phyloP scores from a whole-genome alignment of 768 basidiomycete species.

The Pisolithus microcarpus region DNA sequence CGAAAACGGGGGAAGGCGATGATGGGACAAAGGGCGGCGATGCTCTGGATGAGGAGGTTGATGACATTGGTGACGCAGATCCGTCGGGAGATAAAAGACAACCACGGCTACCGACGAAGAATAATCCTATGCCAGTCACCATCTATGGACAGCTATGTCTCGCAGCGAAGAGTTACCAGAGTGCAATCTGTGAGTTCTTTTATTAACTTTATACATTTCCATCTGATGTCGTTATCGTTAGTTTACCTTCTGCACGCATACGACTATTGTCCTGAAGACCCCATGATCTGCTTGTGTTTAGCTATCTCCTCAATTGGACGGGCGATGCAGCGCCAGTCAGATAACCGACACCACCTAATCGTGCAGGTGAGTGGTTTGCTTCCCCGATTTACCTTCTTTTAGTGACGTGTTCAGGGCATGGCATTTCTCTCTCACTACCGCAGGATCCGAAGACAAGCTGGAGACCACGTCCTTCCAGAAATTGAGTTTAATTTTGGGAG shows the following conservation, averaged over 20 bases:
- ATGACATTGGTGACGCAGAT: constrained; percentile 19
- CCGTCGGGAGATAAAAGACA: constrained; percentile 17
- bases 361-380: constrained; percentile 43
- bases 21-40: constrained; percentile 12
- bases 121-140: constrained; percentile 62
- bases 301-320: constrained; percentile 83
- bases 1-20: constrained; percentile 15
- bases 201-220: not conserved
- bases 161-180: constrained; percentile 83
- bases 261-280: constrained; percentile 77
- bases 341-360: constrained; percentile 88
- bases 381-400: not conserved
- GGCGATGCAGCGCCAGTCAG: constrained; percentile 88
- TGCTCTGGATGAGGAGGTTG: constrained; percentile 28
- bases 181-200: constrained; percentile 69
- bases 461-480: constrained; percentile 47
- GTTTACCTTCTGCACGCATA: constrained; percentile 88
- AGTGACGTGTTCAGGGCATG: constrained; percentile 48
- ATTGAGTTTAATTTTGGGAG: constrained; percentile 92
- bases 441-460: constrained; percentile 41
- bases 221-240: constrained; percentile 23
- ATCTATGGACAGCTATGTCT: constrained; percentile 81
- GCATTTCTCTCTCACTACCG: constrained; percentile 83
- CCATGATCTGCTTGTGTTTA: constrained; percentile 75
- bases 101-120: constrained; percentile 52